phyloP scores from a whole-genome alignment of 345 rosid genomes.

The Hypericum perforatum region DNA sequence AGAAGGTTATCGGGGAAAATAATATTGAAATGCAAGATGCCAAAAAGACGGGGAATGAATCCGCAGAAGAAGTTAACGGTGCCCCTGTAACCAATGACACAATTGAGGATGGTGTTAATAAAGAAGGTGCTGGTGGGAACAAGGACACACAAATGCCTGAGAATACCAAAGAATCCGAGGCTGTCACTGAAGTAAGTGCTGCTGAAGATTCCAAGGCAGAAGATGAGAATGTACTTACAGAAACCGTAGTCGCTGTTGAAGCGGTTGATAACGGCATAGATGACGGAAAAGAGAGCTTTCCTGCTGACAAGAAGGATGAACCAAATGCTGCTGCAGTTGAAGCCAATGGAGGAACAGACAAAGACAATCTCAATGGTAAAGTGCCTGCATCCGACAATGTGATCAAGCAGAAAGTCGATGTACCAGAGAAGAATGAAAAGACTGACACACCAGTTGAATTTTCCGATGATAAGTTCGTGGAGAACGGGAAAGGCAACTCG shows the following conservation, averaged over 20 bases:
- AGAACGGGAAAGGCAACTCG: conserved; percentile 18
- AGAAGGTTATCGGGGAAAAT: conserved; percentile 15
- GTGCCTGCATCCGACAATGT: conserved; percentile 21
- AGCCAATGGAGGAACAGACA: conserved; percentile 23
- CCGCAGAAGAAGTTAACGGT: too few species aligned
- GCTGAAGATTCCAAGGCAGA: conserved; percentile 18
- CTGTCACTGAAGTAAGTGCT: neutral
- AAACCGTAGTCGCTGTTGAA: conserved; percentile 15
- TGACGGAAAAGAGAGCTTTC: conserved; percentile 15
- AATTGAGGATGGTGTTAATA: conserved; percentile 17
- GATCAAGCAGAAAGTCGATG: conserved; percentile 16
- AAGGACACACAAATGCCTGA: too few species aligned
- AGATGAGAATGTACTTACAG: conserved; percentile 14
- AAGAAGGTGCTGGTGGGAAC: conserved; percentile 13
- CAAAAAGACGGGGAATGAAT: conserved; percentile 10
- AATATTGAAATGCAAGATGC: conserved; percentile 10
- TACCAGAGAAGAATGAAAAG: conserved; percentile 16
- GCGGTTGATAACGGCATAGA: conserved; percentile 14
- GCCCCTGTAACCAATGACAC: conserved; percentile 11
- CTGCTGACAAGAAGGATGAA: conserved; percentile 20
- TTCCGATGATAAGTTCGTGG: too few species aligned
- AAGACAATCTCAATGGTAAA: conserved; percentile 21
- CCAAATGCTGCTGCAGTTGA: conserved; percentile 15
- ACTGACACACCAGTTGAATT: conserved; percentile 10
- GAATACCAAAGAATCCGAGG: too few species aligned